A percentile compares a stretch with the other conserved stretches of the same genome.
Evolutionary conservation across 495 filamentous ascomycete species (phyloP).

Genomic region (Aspergillus diversus): DNA sequence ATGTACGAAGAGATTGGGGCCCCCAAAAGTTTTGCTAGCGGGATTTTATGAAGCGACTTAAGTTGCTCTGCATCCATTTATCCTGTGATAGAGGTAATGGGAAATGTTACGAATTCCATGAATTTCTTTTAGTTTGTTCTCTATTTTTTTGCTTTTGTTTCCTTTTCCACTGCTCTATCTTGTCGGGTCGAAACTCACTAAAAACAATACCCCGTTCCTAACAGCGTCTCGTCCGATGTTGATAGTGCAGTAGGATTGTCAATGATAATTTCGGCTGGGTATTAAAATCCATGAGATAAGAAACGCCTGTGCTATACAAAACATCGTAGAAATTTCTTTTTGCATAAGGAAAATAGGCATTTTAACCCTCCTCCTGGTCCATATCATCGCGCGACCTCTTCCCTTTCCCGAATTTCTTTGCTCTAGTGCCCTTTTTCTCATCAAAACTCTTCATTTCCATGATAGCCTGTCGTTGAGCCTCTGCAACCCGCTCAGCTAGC

Average conservation of each 20-base stretch:
- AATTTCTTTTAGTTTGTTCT: neutral
- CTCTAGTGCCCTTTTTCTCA: constrained; percentile 72
- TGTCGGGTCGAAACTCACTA: no score
- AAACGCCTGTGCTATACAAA: neutral
- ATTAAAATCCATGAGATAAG: constrained; percentile 9
- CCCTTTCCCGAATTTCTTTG: constrained; percentile 58
- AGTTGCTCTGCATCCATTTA: constrained; percentile 6
- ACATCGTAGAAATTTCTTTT: constrained; percentile 6
- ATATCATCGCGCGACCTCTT: constrained; percentile 74
- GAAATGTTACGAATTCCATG: constrained; percentile 16
- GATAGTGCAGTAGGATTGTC: neutral
- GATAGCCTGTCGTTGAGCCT: constrained; percentile 82
- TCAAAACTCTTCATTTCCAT: constrained; percentile 82
- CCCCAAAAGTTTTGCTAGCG: constrained; percentile 12
- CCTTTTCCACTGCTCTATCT: neutral
- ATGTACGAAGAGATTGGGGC: constrained; percentile 4
- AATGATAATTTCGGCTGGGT: constrained; percentile 6
- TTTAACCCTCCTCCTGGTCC: constrained; percentile 74
- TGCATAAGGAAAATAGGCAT: neutral
- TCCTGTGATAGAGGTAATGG: constrained; percentile 14
- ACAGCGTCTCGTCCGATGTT: neutral
- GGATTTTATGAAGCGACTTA: constrained; percentile 11
- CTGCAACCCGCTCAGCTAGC: constrained; percentile 73
- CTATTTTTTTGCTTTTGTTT: neutral
- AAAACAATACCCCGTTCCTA: no score